A percentile compares a stretch with the other conserved stretches of the same genome.
These are phyloP conservation scores for Blastocladiella emersonii DNA, from an alignment of 371 early-diverging fungal genomes.

Conservation along the genomic window DNA sequence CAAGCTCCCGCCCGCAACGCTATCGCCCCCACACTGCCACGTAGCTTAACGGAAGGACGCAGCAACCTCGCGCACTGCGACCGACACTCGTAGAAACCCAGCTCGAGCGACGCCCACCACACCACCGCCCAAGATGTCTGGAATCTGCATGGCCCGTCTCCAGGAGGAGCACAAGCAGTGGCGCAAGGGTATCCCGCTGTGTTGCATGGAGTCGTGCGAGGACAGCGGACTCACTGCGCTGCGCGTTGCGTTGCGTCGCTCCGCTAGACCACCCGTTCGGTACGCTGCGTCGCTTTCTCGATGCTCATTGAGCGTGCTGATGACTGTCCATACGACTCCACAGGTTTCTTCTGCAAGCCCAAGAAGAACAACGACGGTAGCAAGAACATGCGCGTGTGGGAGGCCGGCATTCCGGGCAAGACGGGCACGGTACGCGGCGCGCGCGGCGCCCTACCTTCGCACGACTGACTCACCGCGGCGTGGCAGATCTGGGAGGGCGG, in stretches of 20 bases:
- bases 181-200: slow-evolving; percentile 58
- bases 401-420: slow-evolving; percentile 90
- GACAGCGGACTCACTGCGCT: no score
- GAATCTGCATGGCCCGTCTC: slow-evolving; percentile 61
- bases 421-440: slow-evolving; percentile 17
- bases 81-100: no score
- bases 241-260: neutral
- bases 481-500: slow-evolving; percentile 77
- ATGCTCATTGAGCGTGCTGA: neutral
- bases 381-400: slow-evolving; percentile 79
- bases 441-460: neutral
- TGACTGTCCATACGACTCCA: neutral
- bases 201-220: neutral
- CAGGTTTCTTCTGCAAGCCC: slow-evolving; percentile 50
- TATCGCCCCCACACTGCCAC: no score
- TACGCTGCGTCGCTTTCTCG: neutral
- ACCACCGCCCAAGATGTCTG: no score
- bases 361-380: slow-evolving; percentile 65
- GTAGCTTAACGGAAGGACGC: no score
- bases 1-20: no score
- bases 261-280: slow-evolving; percentile 4
- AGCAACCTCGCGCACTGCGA: no score
- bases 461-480: neutral
- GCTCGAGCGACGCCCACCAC: no score
- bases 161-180: slow-evolving; percentile 93